Base-by-base conservation (phyloP, 805 yeast species). In the Lipomyces sp. region DNA sequence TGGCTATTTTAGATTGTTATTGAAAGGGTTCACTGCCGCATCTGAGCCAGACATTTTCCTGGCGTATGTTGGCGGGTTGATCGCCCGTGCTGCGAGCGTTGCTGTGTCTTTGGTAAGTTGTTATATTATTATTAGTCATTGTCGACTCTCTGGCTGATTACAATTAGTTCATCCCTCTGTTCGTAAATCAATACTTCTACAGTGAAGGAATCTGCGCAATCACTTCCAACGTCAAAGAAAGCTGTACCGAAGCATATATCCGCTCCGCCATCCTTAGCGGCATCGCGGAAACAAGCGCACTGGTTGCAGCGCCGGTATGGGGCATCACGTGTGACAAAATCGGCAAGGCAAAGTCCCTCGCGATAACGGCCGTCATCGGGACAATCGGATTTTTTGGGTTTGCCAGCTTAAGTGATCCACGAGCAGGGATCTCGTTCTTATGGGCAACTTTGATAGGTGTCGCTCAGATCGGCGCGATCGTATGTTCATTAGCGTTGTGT, bases 221-320 rank as follows among this genome's bases (percentile, higher is more conserved):
- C 8, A 39, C 56, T 34, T 53, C 53, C 29, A 70, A 67, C 30
- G 73, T 71, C 55, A 67, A 81, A 73, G 62, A 78, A 72, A 73
- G 81, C 32, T 88, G 92, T 72, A 82, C 83, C 60, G 88, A 87
- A 51, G 91, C 90, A 0, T 87, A 86, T 69, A 80, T 87, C 7
- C 82, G 84, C 65, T 85, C 91, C 18, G 90, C 92, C 0, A 86
- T 89, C 54, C 77, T 89, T 37, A 84, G 90, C 0, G 94, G 94
- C 7, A 82, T 87, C n/a, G 80, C 86, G 2, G 88, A 88, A 69
- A 79, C 86, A 0, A 79, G 82, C 32, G 83, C 88, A 1, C 77
- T 89, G 32, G n/a, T 86, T 0, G 79, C 83, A 55, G 87, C 92
- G 0, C 93, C 92, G 13, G 33, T 86, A 1, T 84, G 87, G 81